phyloP scores from a whole-genome alignment of 116 monocot genomes.

The Iris pallida region DNA sequence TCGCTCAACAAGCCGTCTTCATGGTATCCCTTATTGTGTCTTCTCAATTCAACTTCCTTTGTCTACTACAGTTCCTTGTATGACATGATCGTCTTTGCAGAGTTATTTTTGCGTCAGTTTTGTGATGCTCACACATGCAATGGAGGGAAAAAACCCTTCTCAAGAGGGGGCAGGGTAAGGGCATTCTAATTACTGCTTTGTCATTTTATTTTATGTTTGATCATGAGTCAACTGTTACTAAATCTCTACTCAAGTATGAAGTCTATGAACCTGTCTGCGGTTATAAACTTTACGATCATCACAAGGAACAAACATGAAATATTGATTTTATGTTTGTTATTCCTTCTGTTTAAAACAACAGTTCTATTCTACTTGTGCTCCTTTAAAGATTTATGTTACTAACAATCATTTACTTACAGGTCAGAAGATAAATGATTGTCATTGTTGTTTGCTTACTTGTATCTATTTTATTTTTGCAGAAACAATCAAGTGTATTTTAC shows the following conservation, averaged over 20 bases:
- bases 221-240: not conserved
- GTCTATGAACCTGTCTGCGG: not conserved
- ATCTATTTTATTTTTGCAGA: slow-evolving; percentile 33
- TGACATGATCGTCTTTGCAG: slow-evolving; percentile 36
- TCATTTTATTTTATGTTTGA: not conserved
- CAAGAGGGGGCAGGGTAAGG: slow-evolving; percentile 77
- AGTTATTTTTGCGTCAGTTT: slow-evolving; percentile 87
- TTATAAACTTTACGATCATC: not conserved
- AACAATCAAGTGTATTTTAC: slow-evolving; percentile 48
- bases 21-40: slow-evolving; percentile 45
- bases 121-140: slow-evolving; percentile 91
- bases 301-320: not conserved
- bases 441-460: slow-evolving; percentile 1
- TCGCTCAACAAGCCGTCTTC: slow-evolving; percentile 72
- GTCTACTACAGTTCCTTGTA: not conserved
- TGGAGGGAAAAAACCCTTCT: slow-evolving; percentile 65
- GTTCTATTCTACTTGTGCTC: too few relatives aligned
- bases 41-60: not conserved
- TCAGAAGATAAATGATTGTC: not conserved
- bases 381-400: not conserved
- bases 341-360: too few relatives aligned
- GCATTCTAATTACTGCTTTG: not conserved
- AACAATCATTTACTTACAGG: not conserved
- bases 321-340: not conserved
- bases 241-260: not conserved